These are phyloP conservation scores for Nannochloropsis salina DNA, from an alignment of 108 stramenopile genomes.

Conservation along the genomic window DNA sequence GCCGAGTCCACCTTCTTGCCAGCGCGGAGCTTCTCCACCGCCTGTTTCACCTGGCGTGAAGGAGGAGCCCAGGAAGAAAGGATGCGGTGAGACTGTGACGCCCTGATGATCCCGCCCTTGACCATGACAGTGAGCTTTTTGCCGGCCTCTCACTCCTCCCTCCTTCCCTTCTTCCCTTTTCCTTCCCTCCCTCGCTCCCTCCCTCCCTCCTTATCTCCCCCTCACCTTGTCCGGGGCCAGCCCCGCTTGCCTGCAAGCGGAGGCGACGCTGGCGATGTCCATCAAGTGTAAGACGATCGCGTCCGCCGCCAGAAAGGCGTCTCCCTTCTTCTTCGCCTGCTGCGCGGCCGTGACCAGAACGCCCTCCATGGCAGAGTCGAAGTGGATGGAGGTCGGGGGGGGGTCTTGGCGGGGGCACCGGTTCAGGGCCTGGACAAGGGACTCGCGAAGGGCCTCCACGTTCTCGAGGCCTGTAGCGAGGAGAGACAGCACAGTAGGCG, in stretches of 20 bases:
- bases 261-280: neutral
- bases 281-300: neutral
- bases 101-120: no score
- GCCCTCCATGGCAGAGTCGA: neutral
- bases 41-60: neutral
- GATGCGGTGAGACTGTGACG: neutral
- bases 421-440: neutral
- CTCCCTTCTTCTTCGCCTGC: neutral
- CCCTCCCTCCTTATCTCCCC: neutral
- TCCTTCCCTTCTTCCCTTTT: neutral
- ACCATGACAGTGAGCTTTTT: neutral
- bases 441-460: neutral
- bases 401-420: neutral
- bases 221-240: neutral
- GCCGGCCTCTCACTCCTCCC: neutral
- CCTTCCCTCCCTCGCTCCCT: neutral
- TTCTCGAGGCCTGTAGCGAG: neutral
- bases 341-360: neutral
- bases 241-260: neutral
- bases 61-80: neutral
- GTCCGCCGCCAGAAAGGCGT: neutral
- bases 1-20: slow-evolving; percentile 24
- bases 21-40: slow-evolving; percentile 35
- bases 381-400: neutral
- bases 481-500: neutral